These are phyloP conservation scores for Craterostigma plantagineum DNA, from an alignment of 257 asterid genomes.

Conservation along the genomic window DNA sequence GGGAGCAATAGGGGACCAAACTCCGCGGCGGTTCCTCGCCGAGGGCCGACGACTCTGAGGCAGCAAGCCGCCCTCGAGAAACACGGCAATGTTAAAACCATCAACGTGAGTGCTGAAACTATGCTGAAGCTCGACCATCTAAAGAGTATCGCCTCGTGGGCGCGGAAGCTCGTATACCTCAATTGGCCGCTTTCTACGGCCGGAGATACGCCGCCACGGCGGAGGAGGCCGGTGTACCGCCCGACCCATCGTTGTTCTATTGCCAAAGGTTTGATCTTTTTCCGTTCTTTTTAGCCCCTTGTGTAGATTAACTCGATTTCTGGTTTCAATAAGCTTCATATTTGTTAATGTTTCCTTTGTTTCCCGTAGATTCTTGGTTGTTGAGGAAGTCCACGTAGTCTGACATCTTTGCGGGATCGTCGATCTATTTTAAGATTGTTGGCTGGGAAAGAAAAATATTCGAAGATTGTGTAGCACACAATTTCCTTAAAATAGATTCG, in stretches of 20 bases:
- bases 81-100: constrained; percentile 1
- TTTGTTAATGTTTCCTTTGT: too few species aligned
- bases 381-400: too few species aligned
- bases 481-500: too few species aligned
- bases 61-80: constrained; percentile 21
- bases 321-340: neutral
- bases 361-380: too few species aligned
- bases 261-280: constrained; percentile 40
- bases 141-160: constrained; percentile 26
- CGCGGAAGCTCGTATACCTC: constrained; percentile 19
- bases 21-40: constrained; percentile 2
- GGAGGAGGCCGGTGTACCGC: constrained; percentile 34
- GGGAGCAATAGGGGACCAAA: constrained; percentile 6
- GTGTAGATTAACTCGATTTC: constrained; percentile 2
- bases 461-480: too few species aligned
- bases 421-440: too few species aligned
- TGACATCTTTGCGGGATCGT: too few species aligned
- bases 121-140: constrained; percentile 29
- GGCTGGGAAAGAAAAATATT: too few species aligned
- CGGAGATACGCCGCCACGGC: constrained; percentile 41
- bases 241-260: constrained; percentile 31
- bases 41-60: constrained; percentile 14
- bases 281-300: neutral
- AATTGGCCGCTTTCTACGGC: constrained; percentile 48
- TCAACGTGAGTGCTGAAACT: constrained; percentile 12